Evolutionary conservation across 2,329 filamentous ascomycete species (phyloP).

Genomic region (Cytospora mali): DNA sequence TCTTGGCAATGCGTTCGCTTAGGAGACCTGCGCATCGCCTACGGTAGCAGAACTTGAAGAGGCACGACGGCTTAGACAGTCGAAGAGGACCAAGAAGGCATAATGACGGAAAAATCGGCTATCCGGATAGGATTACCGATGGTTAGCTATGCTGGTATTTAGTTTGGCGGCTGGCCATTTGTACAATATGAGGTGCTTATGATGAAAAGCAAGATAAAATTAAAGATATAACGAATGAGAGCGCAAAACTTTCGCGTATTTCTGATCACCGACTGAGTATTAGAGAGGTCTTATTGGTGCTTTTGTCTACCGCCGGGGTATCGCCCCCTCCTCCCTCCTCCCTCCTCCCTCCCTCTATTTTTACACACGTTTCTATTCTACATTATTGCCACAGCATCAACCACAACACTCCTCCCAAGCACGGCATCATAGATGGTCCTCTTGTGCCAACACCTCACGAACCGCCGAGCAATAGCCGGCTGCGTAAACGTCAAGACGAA

Average conservation of each 20-base stretch:
- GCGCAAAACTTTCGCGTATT: not conserved
- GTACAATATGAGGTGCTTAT: not conserved
- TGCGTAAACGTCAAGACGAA: slow-evolving; percentile 60
- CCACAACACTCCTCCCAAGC: slow-evolving; percentile 30
- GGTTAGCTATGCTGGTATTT: not conserved
- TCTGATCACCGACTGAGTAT: not conserved
- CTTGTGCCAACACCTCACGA: slow-evolving; percentile 49
- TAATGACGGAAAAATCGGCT: not conserved
- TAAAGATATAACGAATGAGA: not conserved
- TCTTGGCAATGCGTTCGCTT: slow-evolving; percentile 58
- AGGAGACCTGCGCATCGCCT: not conserved
- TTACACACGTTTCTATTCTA: not conserved
- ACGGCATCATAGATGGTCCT: slow-evolving; percentile 37
- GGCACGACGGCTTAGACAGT: not conserved
- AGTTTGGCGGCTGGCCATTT: not conserved
- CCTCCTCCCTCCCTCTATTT: slow-evolving; percentile 1
- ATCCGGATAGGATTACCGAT: not conserved
- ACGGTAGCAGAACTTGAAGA: not conserved
- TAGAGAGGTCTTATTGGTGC: not conserved
- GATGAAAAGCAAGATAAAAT: not conserved
- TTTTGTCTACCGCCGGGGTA: not conserved
- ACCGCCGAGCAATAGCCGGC: slow-evolving; percentile 55
- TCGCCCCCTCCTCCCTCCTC: not conserved
- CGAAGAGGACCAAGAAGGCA: not conserved
- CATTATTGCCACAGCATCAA: slow-evolving; percentile 35